Evolutionary conservation across 2,329 filamentous ascomycete species (phyloP).

Genomic region (Xenoacremonium recifei): DNA sequence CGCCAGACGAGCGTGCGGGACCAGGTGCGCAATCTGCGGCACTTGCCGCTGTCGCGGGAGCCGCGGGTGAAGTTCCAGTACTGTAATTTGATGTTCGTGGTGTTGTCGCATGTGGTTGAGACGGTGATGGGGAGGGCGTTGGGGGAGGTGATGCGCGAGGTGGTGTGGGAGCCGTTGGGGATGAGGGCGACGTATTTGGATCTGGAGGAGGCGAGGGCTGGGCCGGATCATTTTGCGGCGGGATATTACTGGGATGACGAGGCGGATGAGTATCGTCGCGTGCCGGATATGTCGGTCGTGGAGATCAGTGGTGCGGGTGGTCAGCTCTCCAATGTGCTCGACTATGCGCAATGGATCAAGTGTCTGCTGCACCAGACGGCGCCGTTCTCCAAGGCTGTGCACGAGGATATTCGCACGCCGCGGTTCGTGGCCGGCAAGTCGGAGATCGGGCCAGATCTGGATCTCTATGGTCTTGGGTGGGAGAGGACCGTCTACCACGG

Average conservation of each 20-base stretch:
- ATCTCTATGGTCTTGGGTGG: constrained; percentile 32
- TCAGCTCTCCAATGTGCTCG: constrained; percentile 44
- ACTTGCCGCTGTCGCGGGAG: constrained; percentile 43
- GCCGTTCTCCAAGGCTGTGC: constrained; percentile 23
- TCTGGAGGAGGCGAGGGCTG: constrained; percentile 23
- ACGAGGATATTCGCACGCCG: constrained; percentile 29
- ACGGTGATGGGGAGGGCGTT: constrained; percentile 36
- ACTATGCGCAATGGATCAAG: constrained; percentile 52
- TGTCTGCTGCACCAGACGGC: constrained; percentile 38
- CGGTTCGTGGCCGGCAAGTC: constrained; percentile 29
- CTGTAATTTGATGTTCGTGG: constrained; percentile 49
- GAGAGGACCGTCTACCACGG: constrained; percentile 21
- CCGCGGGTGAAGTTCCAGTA: constrained; percentile 47
- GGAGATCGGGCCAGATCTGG: constrained; percentile 13
- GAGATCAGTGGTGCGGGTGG: constrained; percentile 40
- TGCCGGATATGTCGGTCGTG: constrained; percentile 23
- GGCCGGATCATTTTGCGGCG: constrained; percentile 33
- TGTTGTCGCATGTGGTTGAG: constrained; percentile 46
- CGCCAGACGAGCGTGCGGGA: constrained; percentile 30
- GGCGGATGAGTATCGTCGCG: constrained; percentile 16
- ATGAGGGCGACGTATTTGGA: constrained; percentile 44
- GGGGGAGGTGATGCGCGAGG: constrained; percentile 37
- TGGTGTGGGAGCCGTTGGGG: constrained; percentile 44
- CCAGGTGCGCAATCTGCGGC: constrained; percentile 41
- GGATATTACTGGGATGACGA: constrained; percentile 41